Evolutionary conservation across 345 rosid genomes (phyloP).

Genomic region (Bretschneidera sinensis): DNA sequence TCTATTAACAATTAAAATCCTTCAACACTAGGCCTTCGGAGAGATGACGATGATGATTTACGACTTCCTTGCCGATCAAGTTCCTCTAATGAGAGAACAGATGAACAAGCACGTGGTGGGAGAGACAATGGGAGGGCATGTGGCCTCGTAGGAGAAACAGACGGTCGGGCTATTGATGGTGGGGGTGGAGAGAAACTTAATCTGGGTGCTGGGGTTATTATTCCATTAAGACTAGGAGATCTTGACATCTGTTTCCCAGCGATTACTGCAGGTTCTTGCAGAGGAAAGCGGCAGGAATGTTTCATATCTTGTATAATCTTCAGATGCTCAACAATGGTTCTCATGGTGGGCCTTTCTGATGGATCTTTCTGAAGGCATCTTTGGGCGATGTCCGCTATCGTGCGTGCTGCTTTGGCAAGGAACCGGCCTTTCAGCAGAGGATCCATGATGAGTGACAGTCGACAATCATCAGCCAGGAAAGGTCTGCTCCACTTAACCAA

Average conservation of each 20-base stretch:
- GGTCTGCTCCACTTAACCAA: slow-evolving; percentile 95
- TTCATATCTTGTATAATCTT: slow-evolving; percentile 85
- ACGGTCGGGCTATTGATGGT: slow-evolving; percentile 45
- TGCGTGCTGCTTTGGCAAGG: slow-evolving; percentile 72
- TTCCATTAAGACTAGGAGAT: slow-evolving; percentile 83
- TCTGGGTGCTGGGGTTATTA: slow-evolving; percentile 48
- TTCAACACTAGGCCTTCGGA: slow-evolving; percentile 78
- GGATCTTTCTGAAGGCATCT: slow-evolving; percentile 89
- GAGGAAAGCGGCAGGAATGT: slow-evolving; percentile 66
- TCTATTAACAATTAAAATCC: slow-evolving; percentile 76
- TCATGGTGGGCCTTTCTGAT: slow-evolving; percentile 87
- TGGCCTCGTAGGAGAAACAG: slow-evolving; percentile 51
- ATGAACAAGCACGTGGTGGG: slow-evolving; percentile 61
- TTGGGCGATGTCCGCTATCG: slow-evolving; percentile 78
- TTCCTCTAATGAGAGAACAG: slow-evolving; percentile 52
- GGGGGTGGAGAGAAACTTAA: slow-evolving; percentile 77
- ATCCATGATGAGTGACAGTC: slow-evolving; percentile 89
- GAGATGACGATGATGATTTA: slow-evolving; percentile 56
- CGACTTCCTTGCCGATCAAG: slow-evolving; percentile 65
- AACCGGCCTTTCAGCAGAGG: slow-evolving; percentile 90
- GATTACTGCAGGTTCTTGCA: slow-evolving; percentile 67
- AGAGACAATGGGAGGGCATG: slow-evolving; percentile 44
- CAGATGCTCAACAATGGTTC: slow-evolving; percentile 71
- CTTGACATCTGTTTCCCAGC: slow-evolving; percentile 72
- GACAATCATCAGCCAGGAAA: slow-evolving; percentile 74